Percentiles rank a stretch among this genome's conserved stretches.
Evolutionary conservation across 331 rosid genomes (phyloP).

Genomic region (Malus hybrid): DNA sequence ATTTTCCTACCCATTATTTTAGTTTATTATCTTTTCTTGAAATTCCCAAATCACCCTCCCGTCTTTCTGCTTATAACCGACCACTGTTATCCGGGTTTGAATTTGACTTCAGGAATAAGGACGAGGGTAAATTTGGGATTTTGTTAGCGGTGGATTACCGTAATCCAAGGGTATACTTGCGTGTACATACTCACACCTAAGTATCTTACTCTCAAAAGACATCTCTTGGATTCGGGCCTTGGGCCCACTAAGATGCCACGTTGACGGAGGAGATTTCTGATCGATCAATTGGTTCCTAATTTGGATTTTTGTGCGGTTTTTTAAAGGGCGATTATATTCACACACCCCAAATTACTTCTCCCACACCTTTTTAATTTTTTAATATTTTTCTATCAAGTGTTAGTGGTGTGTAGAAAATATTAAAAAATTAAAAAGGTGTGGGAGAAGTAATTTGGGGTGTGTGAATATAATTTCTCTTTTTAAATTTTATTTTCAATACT

Average conservation of each 20-base stretch:
- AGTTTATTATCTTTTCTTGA: background rate
- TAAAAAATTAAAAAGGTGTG: too few species aligned
- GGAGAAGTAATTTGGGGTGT: too few species aligned
- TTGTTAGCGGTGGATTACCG: background rate
- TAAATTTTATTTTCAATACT: background rate
- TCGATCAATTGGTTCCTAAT: background rate
- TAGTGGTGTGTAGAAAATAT: too few species aligned
- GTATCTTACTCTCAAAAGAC: background rate
- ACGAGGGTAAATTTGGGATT: constrained; percentile 6
- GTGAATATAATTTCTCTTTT: too few species aligned
- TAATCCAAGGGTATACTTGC: background rate
- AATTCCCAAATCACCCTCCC: constrained; percentile 4
- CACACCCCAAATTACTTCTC: too few species aligned
- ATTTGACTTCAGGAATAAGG: background rate
- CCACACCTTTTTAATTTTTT: too few species aligned
- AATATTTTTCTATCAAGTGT: too few species aligned
- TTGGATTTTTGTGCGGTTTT: background rate
- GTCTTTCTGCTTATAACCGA: background rate
- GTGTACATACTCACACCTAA: constrained; percentile 24
- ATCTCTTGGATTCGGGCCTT: background rate
- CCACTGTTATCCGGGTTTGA: background rate
- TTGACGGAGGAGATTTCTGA: background rate
- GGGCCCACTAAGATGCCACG: background rate
- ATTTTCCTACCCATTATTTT: background rate
- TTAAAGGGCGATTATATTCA: too few species aligned